phyloP scores from a whole-genome alignment of 352 stramenopile genomes.

The Globisporangium canariense region DNA sequence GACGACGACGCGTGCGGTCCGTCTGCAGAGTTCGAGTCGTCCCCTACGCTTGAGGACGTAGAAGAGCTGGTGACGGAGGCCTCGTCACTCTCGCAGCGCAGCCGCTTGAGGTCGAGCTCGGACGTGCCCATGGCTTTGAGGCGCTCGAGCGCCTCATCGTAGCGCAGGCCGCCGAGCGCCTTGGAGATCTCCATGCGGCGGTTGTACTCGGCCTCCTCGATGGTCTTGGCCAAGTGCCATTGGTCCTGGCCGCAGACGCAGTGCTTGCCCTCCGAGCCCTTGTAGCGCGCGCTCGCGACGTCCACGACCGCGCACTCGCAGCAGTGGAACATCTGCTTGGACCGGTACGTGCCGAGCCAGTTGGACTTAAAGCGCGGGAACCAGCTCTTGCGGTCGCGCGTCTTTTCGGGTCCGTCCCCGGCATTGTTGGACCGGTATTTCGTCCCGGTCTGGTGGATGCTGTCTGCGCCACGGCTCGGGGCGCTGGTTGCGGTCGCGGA shows the following conservation, averaged over 20 bases:
- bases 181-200: conserved; percentile 83
- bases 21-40: conserved; percentile 3
- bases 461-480: conserved; percentile 17
- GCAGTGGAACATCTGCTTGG: conserved; percentile 84
- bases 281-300: conserved; percentile 50
- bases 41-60: conserved; percentile 13
- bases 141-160: conserved; percentile 71
- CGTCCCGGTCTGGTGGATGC: conserved; percentile 55
- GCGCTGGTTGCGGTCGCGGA: background rate
- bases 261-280: conserved; percentile 78
- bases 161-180: conserved; percentile 72
- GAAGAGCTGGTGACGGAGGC: conserved; percentile 22
- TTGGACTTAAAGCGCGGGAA: conserved; percentile 89
- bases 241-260: conserved; percentile 77
- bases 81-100: conserved; percentile 38
- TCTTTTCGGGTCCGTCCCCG: conserved; percentile 81
- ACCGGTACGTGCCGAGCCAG: conserved; percentile 82
- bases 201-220: conserved; percentile 84
- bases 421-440: conserved; percentile 72
- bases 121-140: conserved; percentile 58
- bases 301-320: conserved; percentile 74
- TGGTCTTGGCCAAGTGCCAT: conserved; percentile 79
- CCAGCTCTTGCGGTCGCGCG: conserved; percentile 82
- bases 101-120: conserved; percentile 53
- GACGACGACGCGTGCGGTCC: background rate